These are phyloP conservation scores for Macadamia integrifolia DNA, from an alignment of 164 flowering plant species.

Conservation along the genomic window DNA sequence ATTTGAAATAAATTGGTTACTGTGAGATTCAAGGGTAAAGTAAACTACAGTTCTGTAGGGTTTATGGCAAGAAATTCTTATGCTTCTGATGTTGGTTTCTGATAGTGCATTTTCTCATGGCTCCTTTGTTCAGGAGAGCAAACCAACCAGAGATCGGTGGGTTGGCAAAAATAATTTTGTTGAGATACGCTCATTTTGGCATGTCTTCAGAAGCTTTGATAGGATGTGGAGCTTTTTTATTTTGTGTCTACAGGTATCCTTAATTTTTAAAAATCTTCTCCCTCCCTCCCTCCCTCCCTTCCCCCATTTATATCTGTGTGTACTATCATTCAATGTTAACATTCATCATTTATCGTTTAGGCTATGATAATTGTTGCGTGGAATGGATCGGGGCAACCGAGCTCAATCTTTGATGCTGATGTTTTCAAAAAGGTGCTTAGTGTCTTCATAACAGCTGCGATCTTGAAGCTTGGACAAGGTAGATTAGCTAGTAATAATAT, in stretches of 20 bases:
- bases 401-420: conserved; percentile 42
- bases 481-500: not conserved
- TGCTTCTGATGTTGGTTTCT: no score
- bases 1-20: no score
- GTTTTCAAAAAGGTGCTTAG: conserved; percentile 83
- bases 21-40: no score
- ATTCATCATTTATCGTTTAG: conserved; percentile 22
- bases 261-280: not conserved
- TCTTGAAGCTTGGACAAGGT: conserved; percentile 96
- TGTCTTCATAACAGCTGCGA: conserved; percentile 89
- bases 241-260: conserved; percentile 70
- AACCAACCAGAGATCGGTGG: conserved; percentile 50
- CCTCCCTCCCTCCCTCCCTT: not conserved
- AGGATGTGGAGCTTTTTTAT: conserved; percentile 93
- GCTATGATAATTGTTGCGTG: conserved; percentile 96
- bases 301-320: not conserved
- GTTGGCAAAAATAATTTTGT: conserved; percentile 90
- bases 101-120: no score
- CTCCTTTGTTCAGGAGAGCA: conserved; percentile 42
- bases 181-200: conserved; percentile 92
- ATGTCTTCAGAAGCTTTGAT: conserved; percentile 87
- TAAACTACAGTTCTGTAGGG: no score
- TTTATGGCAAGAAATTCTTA: no score
- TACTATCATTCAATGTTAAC: not conserved
- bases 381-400: conserved; percentile 75